Evolutionary conservation across 2,329 filamentous ascomycete genomes (phyloP).

Genomic region (Grosmannia serpens): DNA sequence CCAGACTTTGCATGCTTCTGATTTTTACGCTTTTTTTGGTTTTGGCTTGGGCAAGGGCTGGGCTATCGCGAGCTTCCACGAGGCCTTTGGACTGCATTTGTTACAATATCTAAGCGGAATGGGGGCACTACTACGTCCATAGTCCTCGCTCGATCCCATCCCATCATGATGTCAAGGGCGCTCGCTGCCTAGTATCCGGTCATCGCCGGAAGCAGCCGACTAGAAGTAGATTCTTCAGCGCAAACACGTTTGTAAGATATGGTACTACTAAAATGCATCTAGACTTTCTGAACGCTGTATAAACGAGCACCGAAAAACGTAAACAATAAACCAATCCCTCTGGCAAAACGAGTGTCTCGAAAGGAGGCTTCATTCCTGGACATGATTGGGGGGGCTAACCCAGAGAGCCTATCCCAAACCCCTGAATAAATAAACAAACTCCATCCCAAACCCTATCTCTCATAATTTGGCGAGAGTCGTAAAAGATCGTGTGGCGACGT

Average conservation of each 20-base stretch:
- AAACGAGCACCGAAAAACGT: neutral
- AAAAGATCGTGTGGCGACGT: neutral
- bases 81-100: neutral
- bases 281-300: neutral
- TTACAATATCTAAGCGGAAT: neutral
- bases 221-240: neutral
- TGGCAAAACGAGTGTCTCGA: neutral
- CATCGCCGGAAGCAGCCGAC: neutral
- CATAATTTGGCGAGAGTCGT: neutral
- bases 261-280: neutral
- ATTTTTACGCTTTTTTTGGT: neutral
- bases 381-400: neutral
- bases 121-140: neutral
- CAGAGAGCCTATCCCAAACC: neutral
- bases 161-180: neutral
- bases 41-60: neutral
- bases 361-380: neutral
- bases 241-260: neutral
- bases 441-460: neutral
- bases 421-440: neutral
- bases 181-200: neutral
- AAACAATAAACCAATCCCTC: neutral
- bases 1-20: neutral
- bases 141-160: neutral
- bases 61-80: neutral